A percentile compares a stretch with the other conserved stretches of the same genome.
phyloP scores from a whole-genome alignment of 352 stramenopile species.

The Pythium graminicola region DNA sequence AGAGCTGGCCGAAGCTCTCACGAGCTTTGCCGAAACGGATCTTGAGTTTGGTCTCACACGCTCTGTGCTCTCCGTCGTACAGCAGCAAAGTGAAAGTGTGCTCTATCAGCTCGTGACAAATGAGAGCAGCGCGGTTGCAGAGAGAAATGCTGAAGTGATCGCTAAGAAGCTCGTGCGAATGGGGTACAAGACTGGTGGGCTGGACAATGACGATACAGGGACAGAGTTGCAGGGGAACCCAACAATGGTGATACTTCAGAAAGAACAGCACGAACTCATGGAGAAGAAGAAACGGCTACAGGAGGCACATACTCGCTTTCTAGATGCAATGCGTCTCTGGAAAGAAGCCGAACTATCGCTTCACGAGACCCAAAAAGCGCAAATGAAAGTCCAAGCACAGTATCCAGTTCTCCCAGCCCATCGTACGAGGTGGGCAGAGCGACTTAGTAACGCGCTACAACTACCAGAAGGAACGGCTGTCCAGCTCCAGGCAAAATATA shows the following conservation, averaged over 20 bases:
- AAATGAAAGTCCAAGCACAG: slow-evolving; percentile 33
- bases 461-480: slow-evolving; percentile 30
- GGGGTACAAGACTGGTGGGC: slow-evolving; percentile 35
- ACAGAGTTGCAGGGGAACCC: slow-evolving; percentile 22
- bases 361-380: slow-evolving; percentile 38
- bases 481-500: slow-evolving; percentile 74
- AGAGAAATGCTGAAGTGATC: slow-evolving; percentile 34
- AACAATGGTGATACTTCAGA: slow-evolving; percentile 37
- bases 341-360: slow-evolving; percentile 63
- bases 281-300: slow-evolving; percentile 45
- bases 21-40: slow-evolving; percentile 52
- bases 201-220: not conserved
- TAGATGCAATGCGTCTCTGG: slow-evolving; percentile 70
- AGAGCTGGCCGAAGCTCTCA: slow-evolving; percentile 47
- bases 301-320: slow-evolving; percentile 43
- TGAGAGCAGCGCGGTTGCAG: slow-evolving; percentile 34
- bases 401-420: slow-evolving; percentile 48
- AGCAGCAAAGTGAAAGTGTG: slow-evolving; percentile 36
- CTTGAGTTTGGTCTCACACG: slow-evolving; percentile 52
- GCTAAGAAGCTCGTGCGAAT: slow-evolving; percentile 58
- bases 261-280: slow-evolving; percentile 42
- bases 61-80: slow-evolving; percentile 33
- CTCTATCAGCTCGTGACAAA: slow-evolving; percentile 36
- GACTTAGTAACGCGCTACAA: slow-evolving; percentile 46
- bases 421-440: slow-evolving; percentile 56